Base-by-base conservation (phyloP, 2,329 filamentous ascomycete genomes). In the Neofusicoccum sp. region DNA sequence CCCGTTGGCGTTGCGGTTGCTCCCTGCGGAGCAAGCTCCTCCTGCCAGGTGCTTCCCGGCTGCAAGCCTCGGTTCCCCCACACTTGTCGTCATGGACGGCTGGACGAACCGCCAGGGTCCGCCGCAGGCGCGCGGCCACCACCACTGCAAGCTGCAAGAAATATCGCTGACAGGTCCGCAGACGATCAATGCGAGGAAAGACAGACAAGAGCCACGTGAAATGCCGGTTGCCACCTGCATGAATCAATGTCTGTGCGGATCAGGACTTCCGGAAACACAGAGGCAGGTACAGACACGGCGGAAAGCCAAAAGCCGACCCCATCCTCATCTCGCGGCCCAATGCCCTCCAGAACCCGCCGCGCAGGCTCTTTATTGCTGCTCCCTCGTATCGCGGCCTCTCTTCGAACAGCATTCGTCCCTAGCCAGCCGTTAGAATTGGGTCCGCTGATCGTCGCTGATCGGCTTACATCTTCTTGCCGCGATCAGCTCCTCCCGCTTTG, bases 401-500 rank as follows among this genome's bases (percentile, higher is more conserved):
- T 52, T 54, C n/a, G 34, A 44, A n/a, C 52, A 54, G 16, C 45
- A 37, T 16, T 49, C 44, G 34, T 29, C 16, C 22, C 56, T 61
- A 43, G 14, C 33, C 34, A 12, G n/a, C 36, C 33, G 16, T 50
- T 6, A 61, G 47, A 22, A 52, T 28, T 33, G 45, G 36, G 8
- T 31, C 9, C 11, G 28, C 11, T 31, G 56, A 48, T 61, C 56
- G 16, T 28, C 33, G 36, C n/a, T 31, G 54, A 58, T 58, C 41
- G 36, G 22, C 59, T n/a, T 71, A 78, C 71, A 74, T 70, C 67
- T 78, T 78, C 67, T 75, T 68, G 37, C 76, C 70, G 63, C 73
- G 74, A 48, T 72, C 67, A 64, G 73, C 69, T 43, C 70, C 69
- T 52, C 73, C 71, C 9, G 63, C 67, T 65, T 76, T 78, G 29